Conservation (phyloP, 352 stramenopile genomes). For the Globisporangium takayamanum region DNA sequence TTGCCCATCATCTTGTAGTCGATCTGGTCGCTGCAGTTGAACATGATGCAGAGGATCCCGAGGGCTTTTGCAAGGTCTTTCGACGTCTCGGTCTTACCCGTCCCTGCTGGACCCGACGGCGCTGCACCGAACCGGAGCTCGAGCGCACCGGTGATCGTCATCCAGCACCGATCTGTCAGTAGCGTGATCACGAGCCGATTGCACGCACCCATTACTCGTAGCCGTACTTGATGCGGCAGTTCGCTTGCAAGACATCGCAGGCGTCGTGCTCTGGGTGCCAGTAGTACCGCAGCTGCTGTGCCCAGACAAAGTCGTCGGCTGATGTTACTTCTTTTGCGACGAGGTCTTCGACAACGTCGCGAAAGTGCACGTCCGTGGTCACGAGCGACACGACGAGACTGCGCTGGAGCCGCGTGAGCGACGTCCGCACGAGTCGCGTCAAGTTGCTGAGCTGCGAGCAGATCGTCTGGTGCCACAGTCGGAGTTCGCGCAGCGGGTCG, state of each 20-base stretch:
- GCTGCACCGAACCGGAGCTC: constrained; percentile 84
- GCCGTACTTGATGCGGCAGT: constrained; percentile 73
- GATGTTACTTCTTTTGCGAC: constrained; percentile 39
- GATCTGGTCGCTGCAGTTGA: constrained; percentile 96
- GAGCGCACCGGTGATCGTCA: constrained; percentile 90
- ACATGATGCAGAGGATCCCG: constrained; percentile 91
- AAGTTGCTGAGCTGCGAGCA: constrained; percentile 58
- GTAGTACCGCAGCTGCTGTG: constrained; percentile 73
- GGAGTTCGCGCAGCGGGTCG: constrained; percentile 44
- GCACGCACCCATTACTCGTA: constrained; percentile 92
- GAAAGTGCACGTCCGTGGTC: constrained; percentile 72
- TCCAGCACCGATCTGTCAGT: constrained; percentile 91
- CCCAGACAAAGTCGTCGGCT: constrained; percentile 62
- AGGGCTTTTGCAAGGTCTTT: constrained; percentile 91
- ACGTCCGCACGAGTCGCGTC: constrained; percentile 54
- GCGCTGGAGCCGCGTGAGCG: constrained; percentile 47
- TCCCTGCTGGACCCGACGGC: constrained; percentile 85
- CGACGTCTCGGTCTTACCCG: constrained; percentile 92
- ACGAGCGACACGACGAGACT: constrained; percentile 61
- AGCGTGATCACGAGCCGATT: constrained; percentile 91
- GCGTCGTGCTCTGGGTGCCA: constrained; percentile 64
- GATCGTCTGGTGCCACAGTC: constrained; percentile 63
- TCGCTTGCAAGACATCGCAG: constrained; percentile 51
- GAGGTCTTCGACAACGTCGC: constrained; percentile 69
- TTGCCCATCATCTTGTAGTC: constrained; percentile 87